Evolutionary conservation across 2,329 filamentous ascomycete genomes (phyloP).

Genomic region (Paecilomyces formosus): DNA sequence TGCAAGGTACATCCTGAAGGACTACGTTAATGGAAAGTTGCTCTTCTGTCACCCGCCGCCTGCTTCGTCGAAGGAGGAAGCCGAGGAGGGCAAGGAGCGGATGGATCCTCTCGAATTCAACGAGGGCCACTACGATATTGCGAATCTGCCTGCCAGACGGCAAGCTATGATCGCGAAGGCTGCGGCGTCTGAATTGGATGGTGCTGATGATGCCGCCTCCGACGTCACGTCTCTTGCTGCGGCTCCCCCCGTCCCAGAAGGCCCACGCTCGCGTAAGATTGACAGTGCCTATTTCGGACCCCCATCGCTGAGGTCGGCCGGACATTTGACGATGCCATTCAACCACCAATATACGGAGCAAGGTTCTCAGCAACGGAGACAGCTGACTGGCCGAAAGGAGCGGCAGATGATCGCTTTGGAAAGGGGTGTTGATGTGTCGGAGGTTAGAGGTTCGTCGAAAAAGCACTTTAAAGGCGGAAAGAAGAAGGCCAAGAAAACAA

Average conservation of each 20-base stretch:
- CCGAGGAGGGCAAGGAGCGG: conserved; percentile 29
- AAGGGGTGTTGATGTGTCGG: conserved; percentile 74
- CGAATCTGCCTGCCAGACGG: conserved; percentile 74
- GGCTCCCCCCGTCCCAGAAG: conserved; percentile 41
- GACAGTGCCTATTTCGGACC: conserved; percentile 86
- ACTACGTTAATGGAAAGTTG: conserved; percentile 95
- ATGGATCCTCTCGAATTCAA: conserved; percentile 76
- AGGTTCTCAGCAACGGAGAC: conserved; percentile 63
- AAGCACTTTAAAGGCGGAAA: conserved; percentile 60
- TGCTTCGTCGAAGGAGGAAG: conserved; percentile 32
- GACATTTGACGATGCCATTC: conserved; percentile 72
- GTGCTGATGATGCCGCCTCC: conserved; percentile 32
- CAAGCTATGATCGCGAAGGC: conserved; percentile 51
- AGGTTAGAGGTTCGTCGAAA: conserved; percentile 64
- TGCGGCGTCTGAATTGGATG: conserved; percentile 29
- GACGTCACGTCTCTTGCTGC: conserved; percentile 13
- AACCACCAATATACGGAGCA: conserved; percentile 84
- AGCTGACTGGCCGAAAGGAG: conserved; percentile 75
- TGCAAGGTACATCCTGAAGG: conserved; percentile 82
- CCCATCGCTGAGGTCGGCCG: conserved; percentile 49
- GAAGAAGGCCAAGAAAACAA: conserved; percentile 23
- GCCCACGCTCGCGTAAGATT: conserved; percentile 66
- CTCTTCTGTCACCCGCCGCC: conserved; percentile 88
- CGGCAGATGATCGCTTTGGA: conserved; percentile 72
- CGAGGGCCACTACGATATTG: conserved; percentile 74